phyloP scores from a whole-genome alignment of 2,329 filamentous ascomycete species.

The Aspergillus sp. region DNA sequence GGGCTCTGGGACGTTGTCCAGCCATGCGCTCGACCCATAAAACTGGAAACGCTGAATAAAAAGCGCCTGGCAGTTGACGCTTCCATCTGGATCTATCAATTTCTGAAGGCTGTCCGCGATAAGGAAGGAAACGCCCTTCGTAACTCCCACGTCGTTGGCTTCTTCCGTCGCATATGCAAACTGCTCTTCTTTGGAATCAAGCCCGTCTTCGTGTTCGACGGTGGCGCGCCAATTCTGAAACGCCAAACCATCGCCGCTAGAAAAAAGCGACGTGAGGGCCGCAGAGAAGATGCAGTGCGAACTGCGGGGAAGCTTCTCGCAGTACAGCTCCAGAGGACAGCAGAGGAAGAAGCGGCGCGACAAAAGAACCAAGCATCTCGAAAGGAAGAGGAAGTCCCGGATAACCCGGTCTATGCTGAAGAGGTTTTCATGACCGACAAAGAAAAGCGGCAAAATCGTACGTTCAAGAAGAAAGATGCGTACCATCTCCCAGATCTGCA shows the following conservation, averaged over 20 bases:
- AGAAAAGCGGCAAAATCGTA: conserved; percentile 71
- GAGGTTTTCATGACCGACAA: conserved; percentile 77
- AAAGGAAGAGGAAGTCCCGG: conserved; percentile 66
- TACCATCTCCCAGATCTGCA: conserved; percentile 92
- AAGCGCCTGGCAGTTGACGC: conserved; percentile 96
- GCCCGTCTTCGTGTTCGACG: conserved; percentile 97
- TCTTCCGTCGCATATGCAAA: conserved; percentile 98
- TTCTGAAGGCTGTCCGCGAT: conserved; percentile 96
- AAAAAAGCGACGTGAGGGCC: conserved; percentile 77
- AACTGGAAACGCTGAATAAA: conserved; percentile 91
- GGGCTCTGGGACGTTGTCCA: conserved; percentile 96
- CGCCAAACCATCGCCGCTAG: conserved; percentile 81
- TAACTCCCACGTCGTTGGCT: conserved; percentile 94
- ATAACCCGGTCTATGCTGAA: conserved; percentile 83
- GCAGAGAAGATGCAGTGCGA: conserved; percentile 85
- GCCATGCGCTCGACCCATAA: conserved; percentile 91
- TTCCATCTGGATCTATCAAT: conserved; percentile 99
- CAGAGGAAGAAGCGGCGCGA: conserved; percentile 77
- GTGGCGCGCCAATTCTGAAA: conserved; percentile 87
- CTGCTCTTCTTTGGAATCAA: conserved; percentile 94
- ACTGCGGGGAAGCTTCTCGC: conserved; percentile 91
- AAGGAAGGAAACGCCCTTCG: conserved; percentile 96
- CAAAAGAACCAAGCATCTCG: conserved; percentile 49
- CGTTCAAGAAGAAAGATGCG: conserved; percentile 87
- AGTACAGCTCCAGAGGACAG: conserved; percentile 87